phyloP scores from a whole-genome alignment of 2,329 filamentous ascomycete species.

The Aspergillus quadricinctus region DNA sequence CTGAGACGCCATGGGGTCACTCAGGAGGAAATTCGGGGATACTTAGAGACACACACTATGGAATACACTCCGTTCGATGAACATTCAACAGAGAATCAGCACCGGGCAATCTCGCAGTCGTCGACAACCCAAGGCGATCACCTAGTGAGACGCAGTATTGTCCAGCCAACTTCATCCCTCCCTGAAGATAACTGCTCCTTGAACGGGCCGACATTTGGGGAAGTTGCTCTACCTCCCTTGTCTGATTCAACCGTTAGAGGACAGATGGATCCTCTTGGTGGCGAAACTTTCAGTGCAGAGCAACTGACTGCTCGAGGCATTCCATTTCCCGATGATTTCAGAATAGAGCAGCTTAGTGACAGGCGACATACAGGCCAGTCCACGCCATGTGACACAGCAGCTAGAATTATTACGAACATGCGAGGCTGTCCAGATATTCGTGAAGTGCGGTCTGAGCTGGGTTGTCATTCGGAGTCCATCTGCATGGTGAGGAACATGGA shows the following conservation, averaged over 20 bases:
- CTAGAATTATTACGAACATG: constrained; percentile 13
- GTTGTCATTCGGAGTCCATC: constrained; percentile 12
- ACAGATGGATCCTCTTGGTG: not conserved
- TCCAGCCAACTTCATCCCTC: no score
- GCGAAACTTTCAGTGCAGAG: not conserved
- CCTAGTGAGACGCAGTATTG: no score
- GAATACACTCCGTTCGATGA: no score
- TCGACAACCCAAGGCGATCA: no score
- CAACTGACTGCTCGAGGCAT: not conserved
- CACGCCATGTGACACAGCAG: constrained; percentile 19
- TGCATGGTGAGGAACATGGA: constrained; percentile 19
- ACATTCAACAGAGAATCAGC: no score
- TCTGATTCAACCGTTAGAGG: not conserved
- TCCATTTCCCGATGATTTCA: not conserved
- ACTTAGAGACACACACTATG: constrained; percentile 7
- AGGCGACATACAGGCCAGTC: constrained; percentile 8
- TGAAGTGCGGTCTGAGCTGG: constrained; percentile 16
- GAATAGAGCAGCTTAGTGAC: constrained; percentile 5
- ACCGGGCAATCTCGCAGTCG: no score
- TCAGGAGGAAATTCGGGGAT: constrained; percentile 51
- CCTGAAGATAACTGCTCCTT: no score
- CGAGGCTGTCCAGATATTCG: constrained; percentile 12
- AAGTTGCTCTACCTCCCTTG: not conserved
- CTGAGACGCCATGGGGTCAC: constrained; percentile 55
- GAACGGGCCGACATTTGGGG: not conserved